Conservation (phyloP, 306 rosid species). For the Dryas drummondii region DNA sequence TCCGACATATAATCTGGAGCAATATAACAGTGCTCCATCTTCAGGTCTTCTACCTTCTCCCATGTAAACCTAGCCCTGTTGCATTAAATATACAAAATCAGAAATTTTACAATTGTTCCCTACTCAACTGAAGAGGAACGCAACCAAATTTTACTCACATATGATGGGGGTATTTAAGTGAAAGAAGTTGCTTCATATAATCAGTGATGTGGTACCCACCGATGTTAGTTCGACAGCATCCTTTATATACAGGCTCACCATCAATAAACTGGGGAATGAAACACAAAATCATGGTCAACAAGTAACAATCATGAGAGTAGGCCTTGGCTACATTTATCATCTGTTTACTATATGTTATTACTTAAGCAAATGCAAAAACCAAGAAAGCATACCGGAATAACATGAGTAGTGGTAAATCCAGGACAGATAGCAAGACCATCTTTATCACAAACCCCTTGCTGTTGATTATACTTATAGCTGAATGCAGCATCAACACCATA, state of each 20-base stretch:
- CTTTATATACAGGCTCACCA: conserved; percentile 84
- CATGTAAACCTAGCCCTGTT: conserved; percentile 82
- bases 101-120: conserved; percentile 11
- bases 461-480: conserved; percentile 89
- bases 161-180: conserved; percentile 92
- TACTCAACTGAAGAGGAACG: conserved; percentile 25
- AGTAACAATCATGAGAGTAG: background rate
- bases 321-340: background rate
- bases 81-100: conserved; percentile 25
- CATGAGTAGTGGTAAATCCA: conserved; percentile 88
- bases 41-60: conserved; percentile 97
- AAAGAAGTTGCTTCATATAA: conserved; percentile 84
- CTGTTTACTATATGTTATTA: background rate
- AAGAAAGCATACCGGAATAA: conserved; percentile 77
- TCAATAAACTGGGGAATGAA: conserved; percentile 62
- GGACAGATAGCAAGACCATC: conserved; percentile 96
- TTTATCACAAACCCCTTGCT: conserved; percentile 69
- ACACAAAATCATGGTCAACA: conserved; percentile 8
- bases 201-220: conserved; percentile 94
- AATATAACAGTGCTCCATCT: conserved; percentile 94
- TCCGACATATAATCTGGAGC: conserved; percentile 68
- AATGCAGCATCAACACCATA: conserved; percentile 95
- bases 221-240: conserved; percentile 85
- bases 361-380: conserved; percentile 14
- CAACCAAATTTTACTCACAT: conserved; percentile 51